Evolutionary conservation across 495 filamentous ascomycete species (phyloP).

Genomic region (Penicillium chermesinum): DNA sequence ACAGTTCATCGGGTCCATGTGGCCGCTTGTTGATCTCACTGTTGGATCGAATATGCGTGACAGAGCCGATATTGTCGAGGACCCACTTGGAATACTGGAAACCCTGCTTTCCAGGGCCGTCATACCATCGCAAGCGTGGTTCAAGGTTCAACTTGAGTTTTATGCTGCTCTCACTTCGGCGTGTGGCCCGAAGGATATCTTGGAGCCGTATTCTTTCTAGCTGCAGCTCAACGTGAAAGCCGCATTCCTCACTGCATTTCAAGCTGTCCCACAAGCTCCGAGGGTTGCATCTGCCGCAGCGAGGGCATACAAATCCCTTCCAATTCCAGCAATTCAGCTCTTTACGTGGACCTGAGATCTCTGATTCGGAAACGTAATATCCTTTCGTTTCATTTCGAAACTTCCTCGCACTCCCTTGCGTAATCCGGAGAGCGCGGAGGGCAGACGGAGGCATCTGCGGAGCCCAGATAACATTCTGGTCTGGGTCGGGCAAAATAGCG

Average conservation of each 20-base stretch:
- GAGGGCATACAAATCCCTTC: constrained; percentile 68
- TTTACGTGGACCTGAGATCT: not conserved
- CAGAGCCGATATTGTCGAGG: constrained; percentile 46
- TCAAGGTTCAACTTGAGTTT: no score
- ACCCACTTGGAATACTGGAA: constrained; percentile 23
- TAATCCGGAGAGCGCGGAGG: not conserved
- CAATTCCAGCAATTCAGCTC: constrained; percentile 34
- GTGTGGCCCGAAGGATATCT: no score
- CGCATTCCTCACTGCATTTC: constrained; percentile 53
- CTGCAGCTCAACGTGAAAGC: constrained; percentile 32
- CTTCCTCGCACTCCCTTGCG: not conserved
- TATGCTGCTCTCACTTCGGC: no score
- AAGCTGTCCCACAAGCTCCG: constrained; percentile 60
- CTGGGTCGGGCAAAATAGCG: not conserved
- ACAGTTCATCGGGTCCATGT: constrained; percentile 61
- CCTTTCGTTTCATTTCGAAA: not conserved
- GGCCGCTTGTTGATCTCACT: constrained; percentile 38
- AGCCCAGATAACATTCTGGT: not conserved
- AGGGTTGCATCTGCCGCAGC: constrained; percentile 60
- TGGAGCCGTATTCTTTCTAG: constrained; percentile 18
- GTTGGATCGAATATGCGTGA: constrained; percentile 60
- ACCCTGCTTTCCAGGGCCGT: no score
- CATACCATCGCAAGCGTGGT: no score
- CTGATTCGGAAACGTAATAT: not conserved
- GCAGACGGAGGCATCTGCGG: not conserved